phyloP scores from a whole-genome alignment of 768 basidiomycete genomes.

The Atractiella rhizophila region DNA sequence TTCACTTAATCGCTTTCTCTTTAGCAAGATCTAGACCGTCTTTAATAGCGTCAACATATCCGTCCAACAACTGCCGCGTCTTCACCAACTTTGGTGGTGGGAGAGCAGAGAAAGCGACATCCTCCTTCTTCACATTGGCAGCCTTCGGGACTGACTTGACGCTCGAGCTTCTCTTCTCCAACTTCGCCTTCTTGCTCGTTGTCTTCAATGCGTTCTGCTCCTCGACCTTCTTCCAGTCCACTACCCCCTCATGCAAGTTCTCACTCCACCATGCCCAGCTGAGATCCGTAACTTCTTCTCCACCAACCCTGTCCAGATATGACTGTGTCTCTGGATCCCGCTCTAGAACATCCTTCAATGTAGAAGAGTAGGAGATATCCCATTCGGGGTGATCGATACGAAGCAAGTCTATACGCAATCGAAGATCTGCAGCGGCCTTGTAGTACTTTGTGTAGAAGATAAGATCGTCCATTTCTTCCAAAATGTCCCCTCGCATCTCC shows the following conservation, averaged over 20 bases:
- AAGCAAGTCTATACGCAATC: slow-evolving; percentile 2
- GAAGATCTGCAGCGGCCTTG: neutral
- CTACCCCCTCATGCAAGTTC: neutral
- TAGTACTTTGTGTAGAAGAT: neutral
- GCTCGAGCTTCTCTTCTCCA: neutral
- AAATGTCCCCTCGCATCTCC: neutral
- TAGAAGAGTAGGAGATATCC: slow-evolving; percentile 7
- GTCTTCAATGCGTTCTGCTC: neutral
- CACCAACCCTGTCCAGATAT: neutral
- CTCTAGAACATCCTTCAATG: too few relatives aligned
- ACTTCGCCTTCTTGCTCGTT: neutral
- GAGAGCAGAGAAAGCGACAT: too few relatives aligned
- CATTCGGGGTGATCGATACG: slow-evolving; percentile 1
- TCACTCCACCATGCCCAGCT: neutral
- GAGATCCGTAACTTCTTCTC: too few relatives aligned
- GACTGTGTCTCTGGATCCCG: too few relatives aligned
- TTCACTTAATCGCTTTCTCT: too few relatives aligned
- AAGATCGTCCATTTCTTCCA: neutral
- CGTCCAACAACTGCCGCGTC: too few relatives aligned
- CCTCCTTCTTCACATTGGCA: too few relatives aligned
- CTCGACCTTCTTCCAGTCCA: neutral
- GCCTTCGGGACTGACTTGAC: too few relatives aligned
- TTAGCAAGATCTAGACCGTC: too few relatives aligned
- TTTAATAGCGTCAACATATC: too few relatives aligned
- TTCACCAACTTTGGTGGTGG: too few relatives aligned